Percentiles rank a stretch among this genome's conserved stretches.
phyloP scores from a whole-genome alignment of 805 yeast species.

The Kodamaea kaohsiungensis region DNA sequence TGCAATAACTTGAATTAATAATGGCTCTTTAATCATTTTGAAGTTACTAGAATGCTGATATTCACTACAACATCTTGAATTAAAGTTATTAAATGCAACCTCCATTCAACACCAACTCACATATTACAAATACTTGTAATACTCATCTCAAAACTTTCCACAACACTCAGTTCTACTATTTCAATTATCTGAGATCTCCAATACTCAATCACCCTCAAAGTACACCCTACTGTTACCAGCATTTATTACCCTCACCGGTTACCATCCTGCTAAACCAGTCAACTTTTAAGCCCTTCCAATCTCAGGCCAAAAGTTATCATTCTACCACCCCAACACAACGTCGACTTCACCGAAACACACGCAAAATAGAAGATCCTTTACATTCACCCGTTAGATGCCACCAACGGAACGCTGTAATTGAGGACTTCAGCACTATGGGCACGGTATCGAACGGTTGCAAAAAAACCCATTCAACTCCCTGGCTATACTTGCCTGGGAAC shows the following conservation, averaged over 20 bases:
- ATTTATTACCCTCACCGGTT: background rate
- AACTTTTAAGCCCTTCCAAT: background rate
- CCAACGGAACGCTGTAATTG: background rate
- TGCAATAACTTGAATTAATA: background rate
- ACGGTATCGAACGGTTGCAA: background rate
- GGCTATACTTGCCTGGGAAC: background rate
- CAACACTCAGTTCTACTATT: no score
- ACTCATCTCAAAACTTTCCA: background rate
- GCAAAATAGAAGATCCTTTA: conserved; percentile 1
- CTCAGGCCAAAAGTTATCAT: background rate
- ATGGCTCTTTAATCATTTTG: no score
- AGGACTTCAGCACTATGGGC: conserved; percentile 2
- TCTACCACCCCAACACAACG: background rate
- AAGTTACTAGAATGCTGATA: background rate
- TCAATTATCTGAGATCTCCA: no score
- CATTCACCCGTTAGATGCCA: background rate
- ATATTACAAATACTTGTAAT: background rate
- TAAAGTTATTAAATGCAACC: background rate
- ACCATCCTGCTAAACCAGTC: background rate
- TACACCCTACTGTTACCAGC: no score
- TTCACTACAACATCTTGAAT: background rate
- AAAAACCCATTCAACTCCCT: background rate
- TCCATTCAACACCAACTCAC: background rate
- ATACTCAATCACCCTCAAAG: background rate
- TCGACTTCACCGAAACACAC: background rate